Conservation (phyloP, 1,284 basidiomycete species). For the Moniliophthora roreri region DNA sequence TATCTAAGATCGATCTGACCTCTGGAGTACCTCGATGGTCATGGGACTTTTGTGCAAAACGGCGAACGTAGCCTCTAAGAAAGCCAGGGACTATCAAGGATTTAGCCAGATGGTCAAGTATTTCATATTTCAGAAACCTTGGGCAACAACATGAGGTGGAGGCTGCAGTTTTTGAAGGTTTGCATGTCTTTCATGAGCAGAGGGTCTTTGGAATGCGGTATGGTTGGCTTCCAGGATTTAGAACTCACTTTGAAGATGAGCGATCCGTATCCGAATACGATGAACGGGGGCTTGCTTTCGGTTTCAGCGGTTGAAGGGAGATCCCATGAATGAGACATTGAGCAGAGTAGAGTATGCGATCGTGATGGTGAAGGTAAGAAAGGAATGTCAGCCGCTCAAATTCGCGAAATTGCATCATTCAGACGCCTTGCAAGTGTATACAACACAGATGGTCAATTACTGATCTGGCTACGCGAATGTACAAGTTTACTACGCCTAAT, state of each 20-base stretch:
- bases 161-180: constrained; percentile 42
- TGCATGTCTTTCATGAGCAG: background rate
- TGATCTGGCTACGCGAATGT: too few species aligned
- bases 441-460: too few species aligned
- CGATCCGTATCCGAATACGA: constrained; percentile 82
- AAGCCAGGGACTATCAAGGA: constrained; percentile 64
- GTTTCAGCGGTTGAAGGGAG: too few species aligned
- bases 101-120: background rate
- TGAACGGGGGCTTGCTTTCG: constrained; percentile 35
- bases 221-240: constrained; percentile 2
- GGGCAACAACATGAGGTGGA: constrained; percentile 63
- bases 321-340: background rate
- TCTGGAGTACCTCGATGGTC: constrained; percentile 85
- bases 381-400: too few species aligned
- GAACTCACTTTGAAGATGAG: constrained; percentile 72
- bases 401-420: too few species aligned
- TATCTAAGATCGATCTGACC: constrained; percentile 35
- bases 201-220: background rate
- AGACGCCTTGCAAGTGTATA: too few species aligned
- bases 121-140: constrained; percentile 40
- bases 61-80: constrained; percentile 81
- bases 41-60: constrained; percentile 86
- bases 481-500: too few species aligned
- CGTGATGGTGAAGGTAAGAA: background rate
- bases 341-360: too few species aligned